These are phyloP conservation scores for Phycomyces nitens DNA, from an alignment of 192 early-diverging fungal genomes.

Conservation along the genomic window DNA sequence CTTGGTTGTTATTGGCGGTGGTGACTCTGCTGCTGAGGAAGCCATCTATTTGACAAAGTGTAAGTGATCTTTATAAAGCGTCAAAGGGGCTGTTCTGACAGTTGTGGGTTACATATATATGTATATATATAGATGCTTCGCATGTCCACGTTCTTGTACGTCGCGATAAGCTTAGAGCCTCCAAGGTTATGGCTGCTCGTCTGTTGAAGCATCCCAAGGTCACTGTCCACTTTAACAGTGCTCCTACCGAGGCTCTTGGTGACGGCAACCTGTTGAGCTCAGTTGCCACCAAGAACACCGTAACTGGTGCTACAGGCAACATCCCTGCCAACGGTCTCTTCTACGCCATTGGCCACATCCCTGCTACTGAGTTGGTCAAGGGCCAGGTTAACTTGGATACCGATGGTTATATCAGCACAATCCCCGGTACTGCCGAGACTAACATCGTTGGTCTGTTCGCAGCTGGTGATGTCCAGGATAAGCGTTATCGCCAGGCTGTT, in stretches of 20 bases:
- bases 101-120: conserved; percentile 3
- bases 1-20: conserved; percentile 93
- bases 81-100: not conserved
- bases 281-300: conserved; percentile 75
- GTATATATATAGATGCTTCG: conserved; percentile 52
- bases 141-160: conserved; percentile 94
- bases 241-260: conserved; percentile 84
- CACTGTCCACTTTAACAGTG: conserved; percentile 86
- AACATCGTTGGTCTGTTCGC: conserved; percentile 94
- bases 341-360: conserved; percentile 96
- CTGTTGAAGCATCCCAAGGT: conserved; percentile 84
- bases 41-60: conserved; percentile 95
- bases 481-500: conserved; percentile 94
- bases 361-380: conserved; percentile 74
- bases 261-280: conserved; percentile 74
- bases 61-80: conserved; percentile 23
- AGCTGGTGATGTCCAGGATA: conserved; percentile 97
- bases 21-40: conserved; percentile 95
- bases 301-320: conserved; percentile 59
- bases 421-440: conserved; percentile 78
- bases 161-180: conserved; percentile 93
- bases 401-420: conserved; percentile 84
- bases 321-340: conserved; percentile 88
- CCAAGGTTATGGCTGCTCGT: conserved; percentile 95
- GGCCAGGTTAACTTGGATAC: conserved; percentile 81